Evolutionary conservation across 768 basidiomycete species (phyloP).

Genomic region (Xerocomus spinulosus): DNA sequence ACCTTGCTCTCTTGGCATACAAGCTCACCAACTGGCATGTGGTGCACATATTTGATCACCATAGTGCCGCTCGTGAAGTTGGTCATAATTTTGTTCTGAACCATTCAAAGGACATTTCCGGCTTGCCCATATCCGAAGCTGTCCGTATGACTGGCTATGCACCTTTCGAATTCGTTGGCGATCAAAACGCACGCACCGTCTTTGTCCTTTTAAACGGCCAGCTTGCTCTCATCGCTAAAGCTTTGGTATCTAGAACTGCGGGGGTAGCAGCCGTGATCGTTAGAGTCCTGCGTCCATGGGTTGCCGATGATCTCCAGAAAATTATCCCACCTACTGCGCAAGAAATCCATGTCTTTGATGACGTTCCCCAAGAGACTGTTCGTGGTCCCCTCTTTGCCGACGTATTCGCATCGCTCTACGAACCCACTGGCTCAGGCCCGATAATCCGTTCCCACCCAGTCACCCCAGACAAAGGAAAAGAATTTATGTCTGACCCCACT

Average conservation of each 20-base stretch:
- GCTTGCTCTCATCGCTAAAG: conserved; percentile 59
- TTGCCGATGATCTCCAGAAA: conserved; percentile 54
- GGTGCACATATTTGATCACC: conserved; percentile 88
- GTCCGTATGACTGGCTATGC: conserved; percentile 57
- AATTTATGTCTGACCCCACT: conserved; percentile 42
- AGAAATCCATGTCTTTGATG: conserved; percentile 70
- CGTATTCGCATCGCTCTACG: conserved; percentile 57
- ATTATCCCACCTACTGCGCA: conserved; percentile 56
- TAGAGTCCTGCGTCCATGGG: conserved; percentile 83
- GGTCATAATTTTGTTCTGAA: conserved; percentile 48
- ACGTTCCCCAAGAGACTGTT: conserved; percentile 58
- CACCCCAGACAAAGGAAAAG: conserved; percentile 51
- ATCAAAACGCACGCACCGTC: conserved; percentile 55
- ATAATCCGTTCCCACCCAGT: conserved; percentile 53
- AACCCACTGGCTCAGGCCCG: conserved; percentile 32
- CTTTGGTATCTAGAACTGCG: conserved; percentile 38
- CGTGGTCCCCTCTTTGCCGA: conserved; percentile 70
- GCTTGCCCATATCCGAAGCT: conserved; percentile 41
- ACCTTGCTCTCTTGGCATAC: conserved; percentile 76
- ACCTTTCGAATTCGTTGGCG: conserved; percentile 76
- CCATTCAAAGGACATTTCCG: conserved; percentile 27
- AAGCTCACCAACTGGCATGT: conserved; percentile 61
- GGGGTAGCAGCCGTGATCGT: conserved; percentile 67
- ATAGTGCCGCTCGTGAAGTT: conserved; percentile 71
- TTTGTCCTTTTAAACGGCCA: conserved; percentile 75